Evolutionary conservation across 164 flowering plant genomes (phyloP).

Genomic region (Brasenia schreberi): DNA sequence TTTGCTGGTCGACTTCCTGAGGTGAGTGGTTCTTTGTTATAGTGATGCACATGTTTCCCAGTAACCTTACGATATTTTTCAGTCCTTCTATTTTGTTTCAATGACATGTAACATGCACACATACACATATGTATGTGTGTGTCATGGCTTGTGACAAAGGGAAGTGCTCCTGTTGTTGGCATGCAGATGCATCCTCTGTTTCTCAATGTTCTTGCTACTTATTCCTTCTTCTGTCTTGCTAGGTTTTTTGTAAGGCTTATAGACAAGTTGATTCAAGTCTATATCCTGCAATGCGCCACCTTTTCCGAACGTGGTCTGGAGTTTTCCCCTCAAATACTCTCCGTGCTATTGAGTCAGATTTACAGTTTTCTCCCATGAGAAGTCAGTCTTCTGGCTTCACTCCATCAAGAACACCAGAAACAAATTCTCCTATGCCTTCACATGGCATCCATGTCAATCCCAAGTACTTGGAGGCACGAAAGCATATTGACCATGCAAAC

Average conservation of each 20-base stretch:
- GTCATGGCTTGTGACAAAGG: no score
- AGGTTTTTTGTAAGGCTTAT: conserved; percentile 89
- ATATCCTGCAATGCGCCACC: conserved; percentile 70
- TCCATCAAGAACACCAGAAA: conserved; percentile 44
- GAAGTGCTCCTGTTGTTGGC: not conserved
- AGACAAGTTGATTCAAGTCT: conserved; percentile 56
- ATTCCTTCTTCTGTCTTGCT: conserved; percentile 5
- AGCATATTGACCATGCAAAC: conserved; percentile 38
- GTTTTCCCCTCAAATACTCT: conserved; percentile 69
- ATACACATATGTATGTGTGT: no score
- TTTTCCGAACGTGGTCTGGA: conserved; percentile 86
- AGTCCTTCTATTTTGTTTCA: no score
- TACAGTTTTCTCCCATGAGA: conserved; percentile 39
- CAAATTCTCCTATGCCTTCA: conserved; percentile 51
- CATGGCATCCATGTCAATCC: conserved; percentile 98
- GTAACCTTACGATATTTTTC: no score
- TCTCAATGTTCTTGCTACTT: not conserved
- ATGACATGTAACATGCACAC: no score
- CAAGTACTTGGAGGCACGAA: conserved; percentile 65
- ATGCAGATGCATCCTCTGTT: not conserved
- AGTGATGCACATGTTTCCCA: no score
- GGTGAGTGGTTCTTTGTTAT: conserved; percentile 29
- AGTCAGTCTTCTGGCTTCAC: conserved; percentile 31
- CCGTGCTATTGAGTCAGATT: conserved; percentile 41
- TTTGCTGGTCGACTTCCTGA: conserved; percentile 78